Evolutionary conservation across 768 basidiomycete genomes (phyloP).

Genomic region (Tricholoma sp.): DNA sequence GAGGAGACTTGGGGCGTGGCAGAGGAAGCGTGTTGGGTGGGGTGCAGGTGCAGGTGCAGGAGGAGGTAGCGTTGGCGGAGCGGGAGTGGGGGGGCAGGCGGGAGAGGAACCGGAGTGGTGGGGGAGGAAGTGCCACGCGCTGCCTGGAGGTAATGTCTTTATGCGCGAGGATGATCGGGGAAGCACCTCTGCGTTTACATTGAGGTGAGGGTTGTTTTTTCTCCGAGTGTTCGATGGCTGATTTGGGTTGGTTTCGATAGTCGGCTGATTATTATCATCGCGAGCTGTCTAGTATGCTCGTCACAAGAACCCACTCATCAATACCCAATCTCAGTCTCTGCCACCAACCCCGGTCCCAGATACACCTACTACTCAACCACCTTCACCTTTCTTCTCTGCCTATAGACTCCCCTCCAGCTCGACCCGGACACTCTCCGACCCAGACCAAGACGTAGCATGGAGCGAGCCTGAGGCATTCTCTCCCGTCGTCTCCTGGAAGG

Average conservation of each 20-base stretch:
- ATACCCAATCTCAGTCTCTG: neutral
- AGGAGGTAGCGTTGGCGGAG: neutral
- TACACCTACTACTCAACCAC: constrained; percentile 15
- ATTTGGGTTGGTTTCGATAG: constrained; percentile 28
- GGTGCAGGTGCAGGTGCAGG: neutral
- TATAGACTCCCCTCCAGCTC: constrained; percentile 45
- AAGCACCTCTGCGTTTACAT: constrained; percentile 71
- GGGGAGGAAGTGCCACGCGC: constrained; percentile 50
- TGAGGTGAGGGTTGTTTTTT: constrained; percentile 42
- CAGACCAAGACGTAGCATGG: constrained; percentile 54
- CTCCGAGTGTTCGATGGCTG: neutral
- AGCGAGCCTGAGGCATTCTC: constrained; percentile 58
- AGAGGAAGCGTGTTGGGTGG: constrained; percentile 50
- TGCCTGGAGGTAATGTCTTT: constrained; percentile 65
- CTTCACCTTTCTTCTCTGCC: constrained; percentile 45
- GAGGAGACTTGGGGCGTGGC: constrained; percentile 56
- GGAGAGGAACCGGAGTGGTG: constrained; percentile 63
- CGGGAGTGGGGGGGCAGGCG: constrained; percentile 20
- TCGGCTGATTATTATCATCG: constrained; percentile 52
- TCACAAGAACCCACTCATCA: constrained; percentile 23
- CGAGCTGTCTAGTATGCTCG: constrained; percentile 35
- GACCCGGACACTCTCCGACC: constrained; percentile 42
- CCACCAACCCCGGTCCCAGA: neutral
- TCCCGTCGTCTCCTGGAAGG: constrained; percentile 56
- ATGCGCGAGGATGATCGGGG: constrained; percentile 72